These are phyloP conservation scores for Bromus sterilis DNA, from an alignment of 176 grass and related monocot species.

Conservation along the genomic window DNA sequence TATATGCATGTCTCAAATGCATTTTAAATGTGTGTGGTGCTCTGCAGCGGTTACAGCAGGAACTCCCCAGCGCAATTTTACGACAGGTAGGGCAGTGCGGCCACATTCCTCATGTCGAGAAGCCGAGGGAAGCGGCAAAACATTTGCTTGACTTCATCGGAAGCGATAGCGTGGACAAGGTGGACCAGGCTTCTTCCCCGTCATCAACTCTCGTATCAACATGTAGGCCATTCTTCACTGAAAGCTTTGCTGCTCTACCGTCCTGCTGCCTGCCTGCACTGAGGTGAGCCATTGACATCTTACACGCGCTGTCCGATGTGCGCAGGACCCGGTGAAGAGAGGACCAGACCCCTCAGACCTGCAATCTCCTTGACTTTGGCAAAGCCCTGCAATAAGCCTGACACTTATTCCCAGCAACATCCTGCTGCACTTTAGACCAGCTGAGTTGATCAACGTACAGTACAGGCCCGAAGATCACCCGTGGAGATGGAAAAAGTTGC, in stretches of 20 bases:
- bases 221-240: not conserved
- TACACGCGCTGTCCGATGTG: not conserved
- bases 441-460: not conserved
- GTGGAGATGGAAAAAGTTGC: not conserved
- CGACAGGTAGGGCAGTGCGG: constrained; percentile 57
- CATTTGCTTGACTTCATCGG: constrained; percentile 55
- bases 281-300: not conserved
- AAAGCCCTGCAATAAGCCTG: not conserved
- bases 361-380: not conserved
- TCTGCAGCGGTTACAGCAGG: constrained; percentile 69
- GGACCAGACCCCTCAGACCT: not conserved
- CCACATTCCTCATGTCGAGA: constrained; percentile 89
- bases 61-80: constrained; percentile 52
- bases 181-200: not conserved
- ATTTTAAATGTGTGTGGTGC: not conserved
- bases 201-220: not conserved
- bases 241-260: not conserved
- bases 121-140: constrained; percentile 42
- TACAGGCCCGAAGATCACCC: not conserved
- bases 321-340: constrained; percentile 18
- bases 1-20: not conserved
- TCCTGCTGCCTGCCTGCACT: not conserved
- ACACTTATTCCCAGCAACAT: not conserved
- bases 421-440: not conserved
- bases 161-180: not conserved